Evolutionary conservation across 1,139 yeast genomes (phyloP).

Genomic region (Magnusiomyces magnusii): DNA sequence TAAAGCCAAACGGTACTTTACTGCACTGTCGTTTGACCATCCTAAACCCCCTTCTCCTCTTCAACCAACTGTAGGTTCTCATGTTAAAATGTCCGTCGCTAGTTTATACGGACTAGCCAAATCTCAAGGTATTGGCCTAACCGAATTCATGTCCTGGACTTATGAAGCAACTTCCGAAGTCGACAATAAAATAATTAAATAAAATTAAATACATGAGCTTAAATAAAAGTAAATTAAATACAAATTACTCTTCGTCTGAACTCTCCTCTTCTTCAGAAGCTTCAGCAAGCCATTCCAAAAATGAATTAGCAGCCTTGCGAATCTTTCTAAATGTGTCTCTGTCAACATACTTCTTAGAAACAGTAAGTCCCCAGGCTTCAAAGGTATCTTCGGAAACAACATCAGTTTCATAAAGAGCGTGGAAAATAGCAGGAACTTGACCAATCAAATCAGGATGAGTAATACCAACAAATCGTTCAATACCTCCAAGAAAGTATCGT

Average conservation of each 20-base stretch:
- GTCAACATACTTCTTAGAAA: conserved; percentile 88
- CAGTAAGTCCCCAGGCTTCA: conserved; percentile 81
- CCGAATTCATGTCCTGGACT: not conserved
- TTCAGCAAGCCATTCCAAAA: conserved; percentile 93
- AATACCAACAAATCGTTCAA: conserved; percentile 86
- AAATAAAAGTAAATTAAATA: too few species aligned
- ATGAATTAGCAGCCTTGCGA: conserved; percentile 93
- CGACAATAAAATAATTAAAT: not conserved
- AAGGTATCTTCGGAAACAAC: conserved; percentile 76
- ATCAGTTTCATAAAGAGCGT: conserved; percentile 75
- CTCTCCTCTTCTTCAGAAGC: conserved; percentile 44
- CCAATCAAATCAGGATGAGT: conserved; percentile 72
- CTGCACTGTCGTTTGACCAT: too few species aligned
- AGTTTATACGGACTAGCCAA: conserved; percentile 1
- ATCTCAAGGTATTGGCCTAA: not conserved
- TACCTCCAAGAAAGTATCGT: conserved; percentile 88
- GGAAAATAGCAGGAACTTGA: conserved; percentile 70
- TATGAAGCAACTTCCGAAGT: not conserved
- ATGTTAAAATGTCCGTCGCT: not conserved
- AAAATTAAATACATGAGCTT: not conserved
- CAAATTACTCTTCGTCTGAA: conserved; percentile 3
- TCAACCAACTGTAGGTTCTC: too few species aligned
- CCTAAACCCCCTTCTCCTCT: too few species aligned
- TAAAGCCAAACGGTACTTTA: too few species aligned
- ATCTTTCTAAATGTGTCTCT: conserved; percentile 90